Conservation (phyloP, 495 filamentous ascomycete genomes). For the Talaromyces wortmannii region DNA sequence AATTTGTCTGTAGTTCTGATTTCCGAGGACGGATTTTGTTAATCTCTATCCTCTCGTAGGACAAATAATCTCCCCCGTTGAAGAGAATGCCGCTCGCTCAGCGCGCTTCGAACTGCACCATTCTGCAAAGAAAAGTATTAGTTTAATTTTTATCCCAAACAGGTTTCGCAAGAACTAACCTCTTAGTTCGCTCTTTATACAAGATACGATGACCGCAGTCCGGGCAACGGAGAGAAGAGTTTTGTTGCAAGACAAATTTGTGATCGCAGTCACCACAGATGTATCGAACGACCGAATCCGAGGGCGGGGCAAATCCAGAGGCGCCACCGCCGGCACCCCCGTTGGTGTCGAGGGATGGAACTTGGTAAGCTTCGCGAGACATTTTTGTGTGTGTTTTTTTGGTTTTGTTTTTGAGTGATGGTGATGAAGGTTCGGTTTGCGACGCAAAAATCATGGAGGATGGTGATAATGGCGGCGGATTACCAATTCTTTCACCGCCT, state of each 20-base stretch:
- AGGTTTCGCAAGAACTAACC: slow-evolving; percentile 47
- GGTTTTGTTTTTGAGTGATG: neutral
- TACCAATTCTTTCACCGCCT: neutral
- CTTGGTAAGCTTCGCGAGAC: slow-evolving; percentile 46
- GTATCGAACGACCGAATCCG: slow-evolving; percentile 57
- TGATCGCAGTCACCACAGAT: slow-evolving; percentile 89
- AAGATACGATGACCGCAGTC: slow-evolving; percentile 94
- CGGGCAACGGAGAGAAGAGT: slow-evolving; percentile 87
- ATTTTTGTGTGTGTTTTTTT: slow-evolving; percentile 13
- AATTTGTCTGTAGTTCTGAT: neutral
- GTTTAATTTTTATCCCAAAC: neutral
- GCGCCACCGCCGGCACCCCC: slow-evolving; percentile 19
- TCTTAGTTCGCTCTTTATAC: slow-evolving; percentile 96
- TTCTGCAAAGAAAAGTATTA: slow-evolving; percentile 34
- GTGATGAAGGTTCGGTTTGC: neutral
- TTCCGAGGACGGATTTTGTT: neutral
- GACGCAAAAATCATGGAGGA: neutral
- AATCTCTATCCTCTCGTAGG: neutral
- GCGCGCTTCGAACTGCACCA: slow-evolving; percentile 98
- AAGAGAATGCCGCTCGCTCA: slow-evolving; percentile 23
- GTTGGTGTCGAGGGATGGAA: slow-evolving; percentile 27
- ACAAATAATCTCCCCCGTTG: neutral
- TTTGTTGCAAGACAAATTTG: slow-evolving; percentile 72
- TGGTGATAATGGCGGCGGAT: neutral
- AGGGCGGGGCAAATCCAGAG: slow-evolving; percentile 23